phyloP scores from a whole-genome alignment of 192 early-diverging fungal genomes.

The Haplosporangium gracile region DNA sequence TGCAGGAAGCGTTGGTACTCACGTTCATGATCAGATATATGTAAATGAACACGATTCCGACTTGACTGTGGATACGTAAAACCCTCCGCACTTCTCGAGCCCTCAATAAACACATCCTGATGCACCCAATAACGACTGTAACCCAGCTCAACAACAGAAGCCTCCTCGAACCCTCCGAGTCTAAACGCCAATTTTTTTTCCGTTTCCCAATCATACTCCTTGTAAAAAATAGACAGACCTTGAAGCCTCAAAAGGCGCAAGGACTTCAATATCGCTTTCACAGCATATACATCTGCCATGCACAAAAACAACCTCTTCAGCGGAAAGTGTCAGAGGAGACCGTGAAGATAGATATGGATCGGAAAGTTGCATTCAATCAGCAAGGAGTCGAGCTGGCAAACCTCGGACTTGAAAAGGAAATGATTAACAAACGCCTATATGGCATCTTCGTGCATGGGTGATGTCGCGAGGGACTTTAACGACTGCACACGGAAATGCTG shows the following conservation, averaged over 20 bases:
- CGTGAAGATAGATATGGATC: not conserved
- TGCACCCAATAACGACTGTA: not conserved
- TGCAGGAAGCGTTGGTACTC: not conserved
- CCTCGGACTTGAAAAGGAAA: not conserved
- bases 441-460: not conserved
- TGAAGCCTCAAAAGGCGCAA: not conserved
- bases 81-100: not conserved
- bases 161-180: not conserved
- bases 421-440: not conserved
- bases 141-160: not conserved
- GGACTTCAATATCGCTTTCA: not conserved
- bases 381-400: not conserved
- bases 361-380: not conserved
- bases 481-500: not conserved
- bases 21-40: not conserved
- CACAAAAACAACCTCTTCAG: not conserved
- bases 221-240: not conserved
- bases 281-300: not conserved
- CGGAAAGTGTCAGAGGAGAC: not conserved
- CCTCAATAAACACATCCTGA: not conserved
- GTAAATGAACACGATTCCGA: not conserved
- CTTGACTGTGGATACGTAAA: not conserved
- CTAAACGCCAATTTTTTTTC: not conserved
- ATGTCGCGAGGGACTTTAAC: not conserved
- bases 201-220: not conserved